phyloP scores from a whole-genome alignment of 306 rosid genomes.

The Ormosia emarginata region DNA sequence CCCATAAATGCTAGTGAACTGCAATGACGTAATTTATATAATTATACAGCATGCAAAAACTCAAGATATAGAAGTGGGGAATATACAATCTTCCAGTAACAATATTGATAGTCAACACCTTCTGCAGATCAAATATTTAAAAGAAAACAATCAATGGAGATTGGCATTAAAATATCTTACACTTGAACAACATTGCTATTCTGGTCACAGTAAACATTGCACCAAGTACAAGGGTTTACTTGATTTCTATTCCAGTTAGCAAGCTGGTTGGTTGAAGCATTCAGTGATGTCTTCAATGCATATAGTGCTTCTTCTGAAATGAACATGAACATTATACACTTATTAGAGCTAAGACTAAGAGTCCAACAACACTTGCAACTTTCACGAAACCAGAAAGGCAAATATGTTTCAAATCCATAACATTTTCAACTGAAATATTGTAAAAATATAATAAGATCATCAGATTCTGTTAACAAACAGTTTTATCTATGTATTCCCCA shows the following conservation, averaged over 20 bases:
- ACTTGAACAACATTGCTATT: slow-evolving; percentile 51
- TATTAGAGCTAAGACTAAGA: slow-evolving; percentile 9
- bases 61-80: background rate
- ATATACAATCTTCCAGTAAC: background rate
- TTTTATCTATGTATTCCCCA: background rate
- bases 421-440: background rate
- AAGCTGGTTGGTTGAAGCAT: slow-evolving; percentile 64
- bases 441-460: background rate
- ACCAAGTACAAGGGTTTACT: slow-evolving; percentile 92
- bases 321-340: slow-evolving; percentile 27
- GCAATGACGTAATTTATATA: slow-evolving; percentile 33
- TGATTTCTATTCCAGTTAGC: slow-evolving; percentile 65
- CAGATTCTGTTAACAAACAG: background rate
- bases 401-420: background rate
- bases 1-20: slow-evolving; percentile 81
- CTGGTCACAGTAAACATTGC: slow-evolving; percentile 62
- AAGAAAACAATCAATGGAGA: background rate
- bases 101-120: background rate
- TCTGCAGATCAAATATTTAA: slow-evolving; percentile 12
- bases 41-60: slow-evolving; percentile 5
- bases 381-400: background rate
- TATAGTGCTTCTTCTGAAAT: slow-evolving; percentile 69
- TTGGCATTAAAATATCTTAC: slow-evolving; percentile 50
- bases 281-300: slow-evolving; percentile 53
- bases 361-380: slow-evolving; percentile 9